A percentile compares a stretch with the other conserved stretches of the same genome.
Conservation (phyloP, 2,329 filamentous ascomycete genomes). For the Penicillium sclerotiorum region DNA sequence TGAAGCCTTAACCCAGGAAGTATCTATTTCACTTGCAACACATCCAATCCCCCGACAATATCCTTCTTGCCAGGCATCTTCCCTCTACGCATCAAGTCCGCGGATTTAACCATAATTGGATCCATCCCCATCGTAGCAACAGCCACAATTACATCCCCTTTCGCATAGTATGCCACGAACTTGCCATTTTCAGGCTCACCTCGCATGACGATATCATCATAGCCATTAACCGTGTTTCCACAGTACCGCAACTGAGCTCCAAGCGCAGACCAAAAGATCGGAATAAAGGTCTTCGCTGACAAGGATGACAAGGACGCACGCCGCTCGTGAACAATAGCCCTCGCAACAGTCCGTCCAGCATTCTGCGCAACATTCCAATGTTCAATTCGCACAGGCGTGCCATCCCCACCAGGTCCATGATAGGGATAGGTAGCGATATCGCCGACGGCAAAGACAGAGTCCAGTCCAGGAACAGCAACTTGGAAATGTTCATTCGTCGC, state of each 20-base stretch:
- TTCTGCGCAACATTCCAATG: slow-evolving; percentile 99
- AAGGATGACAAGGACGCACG: slow-evolving; percentile 39
- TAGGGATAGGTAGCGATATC: slow-evolving; percentile 97
- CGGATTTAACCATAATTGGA: slow-evolving; percentile 78
- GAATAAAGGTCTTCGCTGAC: slow-evolving; percentile 74
- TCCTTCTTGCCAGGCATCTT: slow-evolving; percentile 84
- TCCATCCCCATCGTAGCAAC: slow-evolving; percentile 90
- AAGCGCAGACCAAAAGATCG: slow-evolving; percentile 95
- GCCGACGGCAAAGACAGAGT: slow-evolving; percentile 85
- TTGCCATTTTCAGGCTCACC: slow-evolving; percentile 76
- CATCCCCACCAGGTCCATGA: slow-evolving; percentile 80
- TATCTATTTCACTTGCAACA: slow-evolving; percentile 28
- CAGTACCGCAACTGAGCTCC: slow-evolving; percentile 90
- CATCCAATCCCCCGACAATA: slow-evolving; percentile 58
- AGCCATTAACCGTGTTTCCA: slow-evolving; percentile 80
- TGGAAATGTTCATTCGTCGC: slow-evolving; percentile 78
- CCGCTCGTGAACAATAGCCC: slow-evolving; percentile 69
- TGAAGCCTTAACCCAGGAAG: neutral
- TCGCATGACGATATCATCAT: slow-evolving; percentile 80
- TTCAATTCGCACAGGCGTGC: slow-evolving; percentile 78
- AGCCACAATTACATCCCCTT: slow-evolving; percentile 83
- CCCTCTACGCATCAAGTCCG: slow-evolving; percentile 79
- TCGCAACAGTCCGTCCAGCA: slow-evolving; percentile 76
- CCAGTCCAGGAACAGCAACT: slow-evolving; percentile 70
- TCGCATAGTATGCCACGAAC: slow-evolving; percentile 87